These are phyloP conservation scores for Dictyostelium capitatum DNA, from an alignment of 78 protist genomes.

Conservation along the genomic window DNA sequence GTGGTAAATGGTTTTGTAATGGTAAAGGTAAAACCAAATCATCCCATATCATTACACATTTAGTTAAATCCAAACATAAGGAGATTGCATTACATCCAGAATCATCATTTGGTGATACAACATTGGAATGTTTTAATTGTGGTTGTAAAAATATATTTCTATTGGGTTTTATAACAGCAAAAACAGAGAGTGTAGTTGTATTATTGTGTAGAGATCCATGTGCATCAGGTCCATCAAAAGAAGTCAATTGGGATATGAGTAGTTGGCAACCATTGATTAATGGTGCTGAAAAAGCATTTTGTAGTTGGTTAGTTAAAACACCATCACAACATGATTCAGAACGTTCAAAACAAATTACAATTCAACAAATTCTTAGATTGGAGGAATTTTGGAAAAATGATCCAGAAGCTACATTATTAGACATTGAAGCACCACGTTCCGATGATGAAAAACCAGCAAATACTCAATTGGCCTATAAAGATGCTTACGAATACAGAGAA, in stretches of 20 bases:
- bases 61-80: constrained; percentile 96
- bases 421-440: constrained; percentile 66
- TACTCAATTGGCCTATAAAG: constrained; percentile 90
- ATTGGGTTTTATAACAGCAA: constrained; percentile 98
- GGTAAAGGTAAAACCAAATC: constrained; percentile 89
- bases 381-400: constrained; percentile 97
- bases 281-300: constrained; percentile 86
- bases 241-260: constrained; percentile 94
- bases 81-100: constrained; percentile 89
- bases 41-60: constrained; percentile 96
- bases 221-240: constrained; percentile 48
- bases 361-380: constrained; percentile 88
- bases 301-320: constrained; percentile 95
- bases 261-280: constrained; percentile 98
- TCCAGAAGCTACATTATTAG: constrained; percentile 80
- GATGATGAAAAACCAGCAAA: constrained; percentile 36
- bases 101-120: constrained; percentile 89
- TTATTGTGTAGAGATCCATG: constrained; percentile 97
- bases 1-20: constrained; percentile 99
- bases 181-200: constrained; percentile 96
- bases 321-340: constrained; percentile 89
- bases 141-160: constrained; percentile 95
- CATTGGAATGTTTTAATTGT: constrained; percentile 98
- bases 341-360: constrained; percentile 90
- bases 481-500: constrained; percentile 95